phyloP scores from a whole-genome alignment of 176 grass and related monocot genomes.

The Hyparrhenia diplandra region DNA sequence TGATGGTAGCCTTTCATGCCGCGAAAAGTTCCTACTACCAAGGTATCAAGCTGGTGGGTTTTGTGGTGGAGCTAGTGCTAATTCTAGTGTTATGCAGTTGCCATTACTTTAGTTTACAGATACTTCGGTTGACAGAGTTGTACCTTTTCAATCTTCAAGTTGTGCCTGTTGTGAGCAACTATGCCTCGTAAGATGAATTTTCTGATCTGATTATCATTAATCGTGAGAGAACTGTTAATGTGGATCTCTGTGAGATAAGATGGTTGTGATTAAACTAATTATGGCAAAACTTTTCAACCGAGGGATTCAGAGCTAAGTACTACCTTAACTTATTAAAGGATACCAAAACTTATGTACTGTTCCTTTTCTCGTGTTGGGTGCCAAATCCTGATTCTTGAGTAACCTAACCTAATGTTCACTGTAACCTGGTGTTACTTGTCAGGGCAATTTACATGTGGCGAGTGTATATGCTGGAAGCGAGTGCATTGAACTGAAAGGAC shows the following conservation, averaged over 20 bases:
- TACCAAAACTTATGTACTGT: not conserved
- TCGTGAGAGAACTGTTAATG: not conserved
- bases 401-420: conserved; percentile 7
- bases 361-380: not conserved
- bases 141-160: not conserved
- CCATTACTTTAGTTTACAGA: not conserved
- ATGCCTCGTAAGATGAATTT: not conserved
- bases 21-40: not conserved
- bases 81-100: conserved; percentile 14
- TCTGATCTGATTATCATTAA: not conserved
- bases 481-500: conserved; percentile 64
- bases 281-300: too few relatives aligned
- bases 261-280: not conserved
- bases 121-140: not conserved
- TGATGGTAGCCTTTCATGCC: conserved; percentile 2
- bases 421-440: conserved; percentile 17
- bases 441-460: conserved; percentile 79
- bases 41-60: too few relatives aligned
- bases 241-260: not conserved
- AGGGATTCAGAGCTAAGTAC: conserved; percentile 5
- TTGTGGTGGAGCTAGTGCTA: not conserved
- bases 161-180: not conserved
- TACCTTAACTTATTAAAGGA: conserved; percentile 4
- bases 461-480: conserved; percentile 77
- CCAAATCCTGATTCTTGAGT: not conserved